Evolutionary conservation across 129 eudicot species (phyloP).

Genomic region (Flaveria brownii): DNA sequence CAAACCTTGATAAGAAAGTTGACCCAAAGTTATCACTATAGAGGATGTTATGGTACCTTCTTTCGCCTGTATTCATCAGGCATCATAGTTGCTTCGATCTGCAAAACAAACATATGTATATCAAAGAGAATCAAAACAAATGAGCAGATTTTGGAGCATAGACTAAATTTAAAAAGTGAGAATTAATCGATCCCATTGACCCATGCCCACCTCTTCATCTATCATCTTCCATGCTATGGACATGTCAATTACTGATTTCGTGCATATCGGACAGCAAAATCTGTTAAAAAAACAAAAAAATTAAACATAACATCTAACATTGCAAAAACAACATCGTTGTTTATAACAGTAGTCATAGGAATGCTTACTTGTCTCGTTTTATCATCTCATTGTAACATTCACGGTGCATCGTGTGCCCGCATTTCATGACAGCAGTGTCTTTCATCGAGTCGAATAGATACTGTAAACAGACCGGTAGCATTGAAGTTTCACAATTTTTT

Average conservation of each 20-base stretch:
- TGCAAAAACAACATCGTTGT: background rate
- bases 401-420: conserved; percentile 97
- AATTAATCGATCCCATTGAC: conserved; percentile 8
- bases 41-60: conserved; percentile 60
- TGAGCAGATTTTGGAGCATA: background rate
- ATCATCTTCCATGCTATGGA: conserved; percentile 81
- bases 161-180: background rate
- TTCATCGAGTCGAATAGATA: conserved; percentile 91
- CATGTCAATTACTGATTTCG: conserved; percentile 87
- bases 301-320: background rate
- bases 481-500: background rate
- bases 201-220: conserved; percentile 79
- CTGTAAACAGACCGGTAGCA: conserved; percentile 37
- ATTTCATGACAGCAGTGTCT: conserved; percentile 86
- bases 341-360: background rate
- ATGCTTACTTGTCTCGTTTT: conserved; percentile 84
- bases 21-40: background rate
- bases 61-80: conserved; percentile 79
- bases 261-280: conserved; percentile 90
- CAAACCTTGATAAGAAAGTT: background rate
- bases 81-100: conserved; percentile 93
- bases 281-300: conserved; percentile 33
- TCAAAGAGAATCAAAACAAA: background rate
- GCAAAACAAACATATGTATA: conserved; percentile 6
- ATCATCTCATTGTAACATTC: conserved; percentile 94